phyloP scores from a whole-genome alignment of 1,284 basidiomycete species.

The Heterobasidion irregulare region DNA sequence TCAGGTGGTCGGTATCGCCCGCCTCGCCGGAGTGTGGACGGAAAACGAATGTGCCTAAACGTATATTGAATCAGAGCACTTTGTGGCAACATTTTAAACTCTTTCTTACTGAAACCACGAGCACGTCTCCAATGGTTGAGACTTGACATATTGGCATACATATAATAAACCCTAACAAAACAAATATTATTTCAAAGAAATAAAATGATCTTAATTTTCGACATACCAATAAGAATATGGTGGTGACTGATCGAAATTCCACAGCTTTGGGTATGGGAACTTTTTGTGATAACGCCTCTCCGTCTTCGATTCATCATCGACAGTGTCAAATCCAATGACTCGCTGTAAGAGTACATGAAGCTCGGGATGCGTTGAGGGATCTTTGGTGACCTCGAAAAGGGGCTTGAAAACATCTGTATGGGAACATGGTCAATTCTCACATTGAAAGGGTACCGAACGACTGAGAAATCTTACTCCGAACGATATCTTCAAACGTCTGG shows the following conservation, averaged over 20 bases:
- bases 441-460: neutral
- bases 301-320: constrained; percentile 96
- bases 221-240: constrained; percentile 90
- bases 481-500: constrained; percentile 86
- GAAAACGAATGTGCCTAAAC: constrained; percentile 87
- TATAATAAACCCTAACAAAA: constrained; percentile 84
- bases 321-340: constrained; percentile 93
- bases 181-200: neutral
- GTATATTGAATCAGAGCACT: constrained; percentile 5
- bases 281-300: constrained; percentile 92
- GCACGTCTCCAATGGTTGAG: constrained; percentile 87
- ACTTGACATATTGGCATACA: constrained; percentile 95
- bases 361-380: constrained; percentile 87
- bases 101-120: constrained; percentile 77
- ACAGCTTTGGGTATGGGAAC: constrained; percentile 89
- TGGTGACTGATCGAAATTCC: constrained; percentile 87
- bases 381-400: constrained; percentile 92
- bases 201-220: neutral
- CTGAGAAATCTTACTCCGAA: constrained; percentile 61
- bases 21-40: constrained; percentile 98
- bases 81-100: neutral
- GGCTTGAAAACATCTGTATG: constrained; percentile 83
- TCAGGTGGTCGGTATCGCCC: constrained; percentile 96
- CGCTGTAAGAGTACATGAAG: constrained; percentile 94
- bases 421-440: neutral